phyloP scores from a whole-genome alignment of 192 early-diverging fungal genomes.

The Coemansia sp. region DNA sequence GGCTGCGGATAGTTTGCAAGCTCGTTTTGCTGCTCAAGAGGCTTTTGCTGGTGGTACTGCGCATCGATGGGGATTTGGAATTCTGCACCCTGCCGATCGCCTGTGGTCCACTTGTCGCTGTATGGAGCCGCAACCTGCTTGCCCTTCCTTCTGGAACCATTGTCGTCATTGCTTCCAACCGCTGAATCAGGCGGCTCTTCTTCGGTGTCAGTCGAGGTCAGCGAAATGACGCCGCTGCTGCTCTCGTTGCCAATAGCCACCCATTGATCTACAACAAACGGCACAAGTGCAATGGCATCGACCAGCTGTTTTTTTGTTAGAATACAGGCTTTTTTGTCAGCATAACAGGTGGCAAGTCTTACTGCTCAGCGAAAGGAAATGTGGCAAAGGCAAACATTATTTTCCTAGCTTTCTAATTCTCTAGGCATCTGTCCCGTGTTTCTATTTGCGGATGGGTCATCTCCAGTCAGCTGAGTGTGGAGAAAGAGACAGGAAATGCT shows the following conservation, averaged over 20 bases:
- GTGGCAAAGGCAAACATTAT: not conserved
- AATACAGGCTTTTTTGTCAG: not conserved
- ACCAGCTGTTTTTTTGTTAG: not conserved
- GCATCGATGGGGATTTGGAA: constrained; percentile 20
- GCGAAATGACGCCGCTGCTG: constrained; percentile 53
- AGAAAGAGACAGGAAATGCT: not conserved
- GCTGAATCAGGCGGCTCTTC: constrained; percentile 25
- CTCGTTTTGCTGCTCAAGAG: not conserved
- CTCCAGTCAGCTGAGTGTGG: not conserved
- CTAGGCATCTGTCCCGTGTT: too few species aligned
- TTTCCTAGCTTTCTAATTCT: too few species aligned
- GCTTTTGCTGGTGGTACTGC: constrained; percentile 4
- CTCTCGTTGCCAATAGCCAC: constrained; percentile 43
- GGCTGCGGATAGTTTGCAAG: not conserved
- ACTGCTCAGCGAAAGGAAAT: not conserved
- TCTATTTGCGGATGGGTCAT: not conserved
- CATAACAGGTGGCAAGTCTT: not conserved
- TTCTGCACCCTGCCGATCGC: not conserved
- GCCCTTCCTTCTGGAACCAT: not conserved
- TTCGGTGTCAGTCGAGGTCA: constrained; percentile 49
- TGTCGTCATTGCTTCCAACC: constrained; percentile 3
- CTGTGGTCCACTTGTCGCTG: too few species aligned
- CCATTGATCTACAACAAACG: constrained; percentile 46
- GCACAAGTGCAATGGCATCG: not conserved
- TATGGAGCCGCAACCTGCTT: not conserved